Evolutionary conservation across 371 early-diverging fungal genomes (phyloP), one percentile per base, ranked within the genome.

Genomic region (Umbelopsis sp.): DNA sequence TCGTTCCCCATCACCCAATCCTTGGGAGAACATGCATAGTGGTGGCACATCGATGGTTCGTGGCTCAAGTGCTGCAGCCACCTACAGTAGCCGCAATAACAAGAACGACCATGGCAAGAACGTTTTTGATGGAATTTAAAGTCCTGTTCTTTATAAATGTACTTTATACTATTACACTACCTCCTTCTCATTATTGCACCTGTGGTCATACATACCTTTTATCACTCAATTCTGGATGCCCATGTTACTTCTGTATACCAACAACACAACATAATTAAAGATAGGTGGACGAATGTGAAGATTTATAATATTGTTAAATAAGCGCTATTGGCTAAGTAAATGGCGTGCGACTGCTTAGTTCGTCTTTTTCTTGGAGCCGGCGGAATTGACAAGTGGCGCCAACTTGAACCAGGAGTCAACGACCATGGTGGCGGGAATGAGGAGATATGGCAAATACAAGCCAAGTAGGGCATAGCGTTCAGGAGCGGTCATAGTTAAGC

Each of bases 401-500:
- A 57, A 5, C 35, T 57, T 57, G 35, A 37, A 35, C 16, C 66
- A 83, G 1, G 90, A 89, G 50, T 80, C 82, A 7, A 76, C 66
- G 8, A 79, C 62, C 73, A 89, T 87, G 0, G 79, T 63, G 7
- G 86, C 62, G 4, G 90, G 90, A 9, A 90, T 70, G 9, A 86
- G 29, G 16, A 89, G 80, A 65, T 89, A 90, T 35, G 90, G 90
- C 25, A 76, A 24, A 69, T 90, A 90, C 52, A 87, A 74, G 16
- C 75, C 76, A 62, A 66, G 63, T 46, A 90, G 74, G 10, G 72
- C 63, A 51, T 70, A 66, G 24, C 83, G 74, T 69, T 88, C 83
- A 24, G 11, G 22, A 7, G 63, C 48, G 14, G 74, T 68, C 48
- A 88, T 70, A 35, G 57, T 57, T 14, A 29, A 24, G 32, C 67